phyloP scores from a whole-genome alignment of 331 rosid genomes.

The Quercus tomentella region DNA sequence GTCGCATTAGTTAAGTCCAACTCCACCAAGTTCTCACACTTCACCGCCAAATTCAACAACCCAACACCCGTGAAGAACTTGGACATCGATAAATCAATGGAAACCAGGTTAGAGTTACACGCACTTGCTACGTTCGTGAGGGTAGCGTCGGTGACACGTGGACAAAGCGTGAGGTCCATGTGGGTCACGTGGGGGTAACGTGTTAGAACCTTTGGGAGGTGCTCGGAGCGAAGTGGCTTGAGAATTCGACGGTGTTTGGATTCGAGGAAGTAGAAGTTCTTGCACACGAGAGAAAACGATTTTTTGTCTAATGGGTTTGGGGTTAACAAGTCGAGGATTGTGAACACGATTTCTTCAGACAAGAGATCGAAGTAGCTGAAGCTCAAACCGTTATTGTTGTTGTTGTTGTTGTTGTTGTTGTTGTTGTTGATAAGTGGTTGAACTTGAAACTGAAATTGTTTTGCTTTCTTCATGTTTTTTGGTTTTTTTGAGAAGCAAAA shows the following conservation, averaged over 20 bases:
- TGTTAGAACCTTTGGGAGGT: constrained; percentile 39
- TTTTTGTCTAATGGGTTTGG: constrained; percentile 43
- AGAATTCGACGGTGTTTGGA: constrained; percentile 66
- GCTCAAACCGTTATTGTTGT: background rate
- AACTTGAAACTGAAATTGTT: background rate
- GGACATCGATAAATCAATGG: constrained; percentile 74
- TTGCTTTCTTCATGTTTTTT: constrained; percentile 47
- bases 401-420: background rate
- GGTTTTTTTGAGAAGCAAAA: background rate
- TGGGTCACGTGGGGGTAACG: constrained; percentile 42
- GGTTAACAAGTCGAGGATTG: constrained; percentile 56
- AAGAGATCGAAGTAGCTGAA: constrained; percentile 48
- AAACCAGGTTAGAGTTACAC: constrained; percentile 35
- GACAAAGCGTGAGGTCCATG: constrained; percentile 70
- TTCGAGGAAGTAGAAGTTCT: constrained; percentile 54
- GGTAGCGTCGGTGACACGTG: constrained; percentile 47
- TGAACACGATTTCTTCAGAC: constrained; percentile 71
- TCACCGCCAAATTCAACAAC: constrained; percentile 33
- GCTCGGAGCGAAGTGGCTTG: constrained; percentile 61
- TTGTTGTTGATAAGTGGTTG: constrained; percentile 22
- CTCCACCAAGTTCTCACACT: constrained; percentile 61
- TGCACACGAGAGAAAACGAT: constrained; percentile 65
- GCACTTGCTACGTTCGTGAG: constrained; percentile 41
- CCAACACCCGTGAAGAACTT: constrained; percentile 58
- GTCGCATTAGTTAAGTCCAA: constrained; percentile 80